A percentile compares a stretch with the other conserved stretches of the same genome.
Conservation (phyloP, 23 red algal genomes). For the Gracilaria vermiculophylla region DNA sequence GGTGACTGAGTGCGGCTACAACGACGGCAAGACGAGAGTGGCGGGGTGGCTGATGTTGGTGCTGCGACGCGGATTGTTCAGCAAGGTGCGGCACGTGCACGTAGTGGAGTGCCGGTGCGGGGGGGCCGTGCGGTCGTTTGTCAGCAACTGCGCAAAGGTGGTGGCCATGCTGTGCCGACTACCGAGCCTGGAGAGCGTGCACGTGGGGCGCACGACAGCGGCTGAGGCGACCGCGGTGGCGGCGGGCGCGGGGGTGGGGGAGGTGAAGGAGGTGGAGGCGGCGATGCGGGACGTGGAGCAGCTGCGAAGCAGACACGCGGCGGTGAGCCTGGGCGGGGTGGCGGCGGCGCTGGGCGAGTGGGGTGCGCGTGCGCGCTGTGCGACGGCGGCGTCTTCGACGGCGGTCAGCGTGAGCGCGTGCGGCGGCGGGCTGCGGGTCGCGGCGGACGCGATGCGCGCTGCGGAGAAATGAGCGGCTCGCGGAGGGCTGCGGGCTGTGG, state of each 20-base stretch:
- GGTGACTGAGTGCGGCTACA: neutral
- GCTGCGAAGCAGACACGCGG: neutral
- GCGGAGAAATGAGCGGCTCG: no score
- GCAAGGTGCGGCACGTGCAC: neutral
- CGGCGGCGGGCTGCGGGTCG: no score
- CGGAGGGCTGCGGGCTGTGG: no score
- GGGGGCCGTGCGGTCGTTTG: neutral
- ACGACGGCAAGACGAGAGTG: neutral
- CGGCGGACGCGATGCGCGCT: no score
- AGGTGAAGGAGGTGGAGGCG: neutral
- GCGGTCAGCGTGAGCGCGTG: neutral
- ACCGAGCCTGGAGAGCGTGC: neutral
- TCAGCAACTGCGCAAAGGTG: neutral
- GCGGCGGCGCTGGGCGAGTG: neutral
- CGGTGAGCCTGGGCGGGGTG: neutral
- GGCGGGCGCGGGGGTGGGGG: neutral
- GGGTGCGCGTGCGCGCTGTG: neutral
- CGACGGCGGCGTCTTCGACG: neutral
- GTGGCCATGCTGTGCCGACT: neutral
- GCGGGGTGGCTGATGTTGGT: neutral
- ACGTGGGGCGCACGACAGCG: neutral
- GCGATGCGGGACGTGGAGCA: neutral
- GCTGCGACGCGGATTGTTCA: neutral
- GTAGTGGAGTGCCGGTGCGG: neutral
- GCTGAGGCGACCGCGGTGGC: neutral